Evolutionary conservation across 441 rosid genomes (phyloP).

Genomic region (Bruguiera hainesii): DNA sequence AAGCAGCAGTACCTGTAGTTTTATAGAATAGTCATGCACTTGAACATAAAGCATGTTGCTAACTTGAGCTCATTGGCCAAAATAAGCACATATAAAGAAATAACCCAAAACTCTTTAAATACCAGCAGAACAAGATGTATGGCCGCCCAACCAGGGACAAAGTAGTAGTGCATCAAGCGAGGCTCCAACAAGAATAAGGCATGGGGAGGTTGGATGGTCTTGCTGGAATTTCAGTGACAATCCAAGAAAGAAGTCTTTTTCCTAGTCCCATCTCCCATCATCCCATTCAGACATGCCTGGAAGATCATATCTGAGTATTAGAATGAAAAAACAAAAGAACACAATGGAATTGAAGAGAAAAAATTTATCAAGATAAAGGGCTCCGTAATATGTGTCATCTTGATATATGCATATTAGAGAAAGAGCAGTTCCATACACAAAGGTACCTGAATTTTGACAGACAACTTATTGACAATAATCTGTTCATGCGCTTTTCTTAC

Average conservation of each 20-base stretch:
- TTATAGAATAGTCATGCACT: constrained; percentile 7
- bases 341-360: neutral
- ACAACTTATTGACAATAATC: constrained; percentile 26
- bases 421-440: too few relatives aligned
- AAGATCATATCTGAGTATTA: constrained; percentile 17
- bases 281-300: constrained; percentile 94
- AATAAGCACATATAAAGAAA: neutral
- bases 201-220: constrained; percentile 78
- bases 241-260: constrained; percentile 64
- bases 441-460: too few relatives aligned
- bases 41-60: constrained; percentile 1
- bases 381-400: too few relatives aligned
- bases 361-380: neutral
- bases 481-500: constrained; percentile 47
- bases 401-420: too few relatives aligned
- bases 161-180: constrained; percentile 95
- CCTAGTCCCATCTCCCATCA: constrained; percentile 94
- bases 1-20: constrained; percentile 51
- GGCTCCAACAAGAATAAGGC: constrained; percentile 80
- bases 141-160: constrained; percentile 80
- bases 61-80: neutral
- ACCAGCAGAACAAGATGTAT: constrained; percentile 67
- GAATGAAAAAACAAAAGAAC: too few relatives aligned
- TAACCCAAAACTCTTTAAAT: constrained; percentile 21
- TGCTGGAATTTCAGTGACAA: constrained; percentile 43